Percentiles rank a stretch among this genome's conserved stretches.
Conservation (phyloP, 495 filamentous ascomycete species). For the Tricharina praecox region DNA sequence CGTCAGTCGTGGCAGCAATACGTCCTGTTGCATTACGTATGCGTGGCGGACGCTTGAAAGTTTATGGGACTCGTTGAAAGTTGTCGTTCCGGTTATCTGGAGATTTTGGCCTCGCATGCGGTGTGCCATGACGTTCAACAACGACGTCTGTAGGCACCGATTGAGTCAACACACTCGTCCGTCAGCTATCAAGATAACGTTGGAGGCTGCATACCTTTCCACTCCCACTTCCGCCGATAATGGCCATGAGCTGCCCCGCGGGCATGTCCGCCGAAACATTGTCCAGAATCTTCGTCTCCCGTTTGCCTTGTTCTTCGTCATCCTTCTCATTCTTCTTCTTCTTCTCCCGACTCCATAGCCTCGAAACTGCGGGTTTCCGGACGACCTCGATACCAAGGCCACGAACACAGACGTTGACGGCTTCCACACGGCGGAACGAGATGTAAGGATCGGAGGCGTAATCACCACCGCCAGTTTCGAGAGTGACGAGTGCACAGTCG, state of each 20-base stretch:
- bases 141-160: conserved; percentile 43
- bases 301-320: conserved; percentile 3
- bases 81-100: conserved; percentile 35
- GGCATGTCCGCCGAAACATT: conserved; percentile 39
- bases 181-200: too few relatives aligned
- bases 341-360: conserved; percentile 24
- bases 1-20: conserved; percentile 50
- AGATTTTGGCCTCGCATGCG: conserved; percentile 41
- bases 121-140: conserved; percentile 52
- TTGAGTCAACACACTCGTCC: too few relatives aligned
- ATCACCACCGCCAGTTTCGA: too few relatives aligned
- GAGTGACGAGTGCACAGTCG: too few relatives aligned
- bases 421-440: conserved; percentile 43
- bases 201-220: conserved; percentile 41
- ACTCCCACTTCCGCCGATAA: conserved; percentile 55
- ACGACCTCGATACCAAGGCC: conserved; percentile 39
- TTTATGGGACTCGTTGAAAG: conserved; percentile 40
- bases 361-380: conserved; percentile 23
- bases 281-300: conserved; percentile 33
- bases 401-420: conserved; percentile 40
- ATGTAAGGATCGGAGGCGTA: conserved; percentile 26
- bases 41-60: conserved; percentile 41
- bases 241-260: conserved; percentile 48
- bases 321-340: conserved; percentile 14
- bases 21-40: conserved; percentile 64